These are phyloP conservation scores for Aspergillus fischeri DNA, from an alignment of 2,329 filamentous ascomycete species.

Conservation along the genomic window DNA sequence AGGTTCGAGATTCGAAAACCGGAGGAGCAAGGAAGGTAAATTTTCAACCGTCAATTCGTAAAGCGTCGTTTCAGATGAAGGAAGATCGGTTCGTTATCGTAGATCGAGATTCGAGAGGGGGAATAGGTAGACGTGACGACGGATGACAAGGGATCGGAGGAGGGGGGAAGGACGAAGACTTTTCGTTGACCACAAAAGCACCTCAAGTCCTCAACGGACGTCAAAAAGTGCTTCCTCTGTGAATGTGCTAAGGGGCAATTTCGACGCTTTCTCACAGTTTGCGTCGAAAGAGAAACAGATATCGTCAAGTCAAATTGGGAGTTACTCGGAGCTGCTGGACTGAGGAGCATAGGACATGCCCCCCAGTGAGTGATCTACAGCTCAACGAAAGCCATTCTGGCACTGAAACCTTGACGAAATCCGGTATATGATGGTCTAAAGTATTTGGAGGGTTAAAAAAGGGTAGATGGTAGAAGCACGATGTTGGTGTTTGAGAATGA, in stretches of 20 bases:
- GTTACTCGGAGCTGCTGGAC: slow-evolving; percentile 82
- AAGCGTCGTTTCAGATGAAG: slow-evolving; percentile 8
- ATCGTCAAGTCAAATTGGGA: slow-evolving; percentile 47
- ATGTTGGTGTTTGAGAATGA: neutral
- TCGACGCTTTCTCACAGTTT: slow-evolving; percentile 48
- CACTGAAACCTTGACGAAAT: slow-evolving; percentile 70
- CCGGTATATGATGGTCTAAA: slow-evolving; percentile 32
- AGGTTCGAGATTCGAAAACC: neutral
- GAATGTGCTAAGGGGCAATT: slow-evolving; percentile 52
- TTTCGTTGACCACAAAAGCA: slow-evolving; percentile 28
- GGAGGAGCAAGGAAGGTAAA: slow-evolving; percentile 4
- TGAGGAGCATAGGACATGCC: slow-evolving; percentile 63
- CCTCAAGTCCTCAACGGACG: slow-evolving; percentile 33
- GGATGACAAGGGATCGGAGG: slow-evolving; percentile 10
- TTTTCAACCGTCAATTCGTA: slow-evolving; percentile 13
- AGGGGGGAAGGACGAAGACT: slow-evolving; percentile 8
- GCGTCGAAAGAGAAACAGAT: slow-evolving; percentile 53
- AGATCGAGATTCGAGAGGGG: neutral
- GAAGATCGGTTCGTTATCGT: slow-evolving; percentile 8
- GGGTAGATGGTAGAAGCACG: slow-evolving; percentile 2
- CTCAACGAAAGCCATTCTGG: slow-evolving; percentile 74
- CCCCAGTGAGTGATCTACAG: slow-evolving; percentile 87
- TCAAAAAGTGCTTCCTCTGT: slow-evolving; percentile 35
- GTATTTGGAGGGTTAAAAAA: slow-evolving; percentile 4
- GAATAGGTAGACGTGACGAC: slow-evolving; percentile 10